Evolutionary conservation across 116 monocot species (phyloP), one percentile per base, ranked within the genome.

Genomic region (Phalaenopsis hybrid): DNA sequence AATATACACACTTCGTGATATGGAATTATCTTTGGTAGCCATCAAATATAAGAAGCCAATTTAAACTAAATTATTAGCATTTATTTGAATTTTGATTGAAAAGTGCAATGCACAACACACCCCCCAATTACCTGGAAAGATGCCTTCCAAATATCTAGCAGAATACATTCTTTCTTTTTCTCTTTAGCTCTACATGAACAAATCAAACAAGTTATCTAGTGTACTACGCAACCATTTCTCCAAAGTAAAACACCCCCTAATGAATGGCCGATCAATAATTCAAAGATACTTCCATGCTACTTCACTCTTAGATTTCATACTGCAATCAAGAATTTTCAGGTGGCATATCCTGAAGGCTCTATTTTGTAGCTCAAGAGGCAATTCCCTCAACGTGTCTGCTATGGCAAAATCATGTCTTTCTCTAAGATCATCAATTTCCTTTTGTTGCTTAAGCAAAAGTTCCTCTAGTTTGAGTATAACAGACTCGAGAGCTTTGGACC

Each of bases 361-460:
- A 4, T 12, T 33, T 17, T 70, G 87, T 77, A 85, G 65, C 51
- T 90, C 85, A 44, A 79, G 79, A 79, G 89, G 89, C 17, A 94
- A n/a, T 73, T 76, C 74, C 49, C 88, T 89, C 75, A 94, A 83
- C 1, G 82, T 57, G 50, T 88, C 85, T 78, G 70, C 85, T 68
- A 87, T 82, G 8, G 81, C 85, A 69, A 81, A 70, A 13, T 82
- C 57, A 76, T 94, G 94, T 68, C 86, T 89, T 82, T 77, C 85
- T 81, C 86, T 83, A 48, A 92, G 57, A 48, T 90, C 89, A 37
- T 84, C 49, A 63, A 92, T 61, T 80, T 92, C 92, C 46, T 82
- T 92, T 43, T 88, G 85, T 52, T 94, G 94, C 80, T 90, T 76
- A 44, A 74, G 41, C 65, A 94, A 49, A 21, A 92, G 44, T 28